Conservation (phyloP, 306 rosid species). For the Abrus precatorius region DNA sequence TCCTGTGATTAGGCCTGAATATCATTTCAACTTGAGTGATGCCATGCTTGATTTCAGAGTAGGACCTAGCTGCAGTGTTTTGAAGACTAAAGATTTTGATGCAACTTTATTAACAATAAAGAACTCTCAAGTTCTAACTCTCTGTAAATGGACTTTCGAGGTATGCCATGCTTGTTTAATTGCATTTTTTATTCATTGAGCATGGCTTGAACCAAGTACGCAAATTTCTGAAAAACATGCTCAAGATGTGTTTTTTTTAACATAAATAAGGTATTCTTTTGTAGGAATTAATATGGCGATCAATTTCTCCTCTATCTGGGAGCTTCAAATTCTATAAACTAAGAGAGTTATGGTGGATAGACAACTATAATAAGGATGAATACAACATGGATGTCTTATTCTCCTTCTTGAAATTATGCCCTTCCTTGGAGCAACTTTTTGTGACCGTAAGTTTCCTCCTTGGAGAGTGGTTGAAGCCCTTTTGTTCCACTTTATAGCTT, state of each 20-base stretch:
- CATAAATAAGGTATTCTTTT: conserved; percentile 16
- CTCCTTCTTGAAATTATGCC: conserved; percentile 69
- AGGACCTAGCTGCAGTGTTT: conserved; percentile 50
- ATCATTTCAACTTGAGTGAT: conserved; percentile 73
- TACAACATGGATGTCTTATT: conserved; percentile 56
- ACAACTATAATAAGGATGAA: conserved; percentile 52
- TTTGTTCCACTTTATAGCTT: background rate
- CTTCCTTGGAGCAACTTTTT: conserved; percentile 68
- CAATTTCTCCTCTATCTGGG: conserved; percentile 56
- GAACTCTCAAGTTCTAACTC: conserved; percentile 69
- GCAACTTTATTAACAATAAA: conserved; percentile 73
- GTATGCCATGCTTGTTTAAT: conserved; percentile 47
- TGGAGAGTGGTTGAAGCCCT: background rate
- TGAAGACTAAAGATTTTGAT: conserved; percentile 66
- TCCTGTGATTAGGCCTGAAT: conserved; percentile 64
- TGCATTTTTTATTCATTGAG: conserved; percentile 5
- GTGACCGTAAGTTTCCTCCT: conserved; percentile 53
- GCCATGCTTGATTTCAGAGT: conserved; percentile 81
- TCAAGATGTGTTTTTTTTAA: background rate
- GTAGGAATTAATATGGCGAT: conserved; percentile 79
- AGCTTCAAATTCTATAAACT: conserved; percentile 72
- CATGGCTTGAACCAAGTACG: background rate
- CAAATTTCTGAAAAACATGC: background rate
- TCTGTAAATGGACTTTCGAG: conserved; percentile 81
- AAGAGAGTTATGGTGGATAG: conserved; percentile 82